Percentiles rank a stretch among this genome's conserved stretches.
These are phyloP conservation scores for Pythium dissimile DNA, from an alignment of 352 stramenopile species.

Conservation along the genomic window DNA sequence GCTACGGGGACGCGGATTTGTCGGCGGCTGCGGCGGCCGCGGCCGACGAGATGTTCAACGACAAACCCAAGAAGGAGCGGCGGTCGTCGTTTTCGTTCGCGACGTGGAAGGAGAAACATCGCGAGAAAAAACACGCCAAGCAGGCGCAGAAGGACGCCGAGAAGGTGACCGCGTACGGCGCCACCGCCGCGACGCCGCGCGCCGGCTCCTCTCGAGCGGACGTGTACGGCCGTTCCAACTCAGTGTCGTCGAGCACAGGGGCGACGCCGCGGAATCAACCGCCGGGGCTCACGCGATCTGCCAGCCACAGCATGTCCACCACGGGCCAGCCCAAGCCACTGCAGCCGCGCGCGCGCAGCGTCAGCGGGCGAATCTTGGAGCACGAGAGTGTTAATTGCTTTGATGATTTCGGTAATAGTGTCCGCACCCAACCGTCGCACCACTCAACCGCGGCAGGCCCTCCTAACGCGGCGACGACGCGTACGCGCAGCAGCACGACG, in stretches of 20 bases:
- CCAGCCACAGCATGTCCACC: not conserved
- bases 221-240: constrained; percentile 14
- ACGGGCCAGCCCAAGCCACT: not conserved
- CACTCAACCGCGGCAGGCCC: not conserved
- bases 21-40: constrained; percentile 17
- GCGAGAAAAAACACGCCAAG: constrained; percentile 23
- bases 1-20: constrained; percentile 20
- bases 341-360: constrained; percentile 7
- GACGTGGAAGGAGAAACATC: constrained; percentile 27
- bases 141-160: constrained; percentile 21
- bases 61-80: constrained; percentile 22
- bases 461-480: not conserved
- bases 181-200: constrained; percentile 14
- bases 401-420: no score
- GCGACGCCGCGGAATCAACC: not conserved
- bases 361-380: constrained; percentile 13
- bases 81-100: constrained; percentile 29
- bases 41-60: constrained; percentile 22
- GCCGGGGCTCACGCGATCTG: constrained; percentile 7
- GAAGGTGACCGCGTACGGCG: constrained; percentile 15
- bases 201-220: constrained; percentile 1
- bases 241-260: constrained; percentile 7
- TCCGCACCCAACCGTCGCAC: not conserved
- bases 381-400: no score
- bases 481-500: constrained; percentile 18